Evolutionary conservation across 768 basidiomycete species (phyloP).

Genomic region (Tricholoma furcatifolium): DNA sequence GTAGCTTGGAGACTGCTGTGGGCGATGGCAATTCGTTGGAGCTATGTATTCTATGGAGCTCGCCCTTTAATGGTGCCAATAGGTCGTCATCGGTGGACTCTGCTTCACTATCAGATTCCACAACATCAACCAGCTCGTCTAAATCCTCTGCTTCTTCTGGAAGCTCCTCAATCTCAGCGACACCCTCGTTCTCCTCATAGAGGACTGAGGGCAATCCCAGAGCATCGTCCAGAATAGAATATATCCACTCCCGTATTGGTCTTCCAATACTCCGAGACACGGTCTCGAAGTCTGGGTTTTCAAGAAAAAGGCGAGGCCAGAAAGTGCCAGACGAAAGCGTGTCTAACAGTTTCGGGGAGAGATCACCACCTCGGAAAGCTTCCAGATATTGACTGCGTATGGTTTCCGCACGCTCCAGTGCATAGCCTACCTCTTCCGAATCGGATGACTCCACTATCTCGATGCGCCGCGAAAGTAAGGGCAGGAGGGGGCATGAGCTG

Average conservation of each 20-base stretch:
- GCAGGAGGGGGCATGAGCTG: slow-evolving; percentile 54
- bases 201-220: slow-evolving; percentile 51
- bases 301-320: slow-evolving; percentile 76
- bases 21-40: slow-evolving; percentile 33
- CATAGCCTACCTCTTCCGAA: slow-evolving; percentile 16
- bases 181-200: slow-evolving; percentile 17
- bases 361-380: slow-evolving; percentile 59
- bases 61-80: slow-evolving; percentile 69
- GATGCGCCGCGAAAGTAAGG: slow-evolving; percentile 47
- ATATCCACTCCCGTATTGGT: slow-evolving; percentile 63
- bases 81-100: slow-evolving; percentile 54
- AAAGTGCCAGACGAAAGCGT: slow-evolving; percentile 59
- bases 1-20: slow-evolving; percentile 33
- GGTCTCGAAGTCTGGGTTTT: slow-evolving; percentile 73
- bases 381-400: slow-evolving; percentile 54
- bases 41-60: slow-evolving; percentile 55
- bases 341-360: slow-evolving; percentile 61
- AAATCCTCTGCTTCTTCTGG: slow-evolving; percentile 40
- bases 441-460: slow-evolving; percentile 29
- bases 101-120: slow-evolving; percentile 50
- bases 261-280: slow-evolving; percentile 62
- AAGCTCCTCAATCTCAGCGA: slow-evolving; percentile 1
- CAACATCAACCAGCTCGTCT: slow-evolving; percentile 64
- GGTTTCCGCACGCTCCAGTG: slow-evolving; percentile 25
- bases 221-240: slow-evolving; percentile 66